Percentiles rank a stretch among this genome's conserved stretches.
Conservation (phyloP, 495 filamentous ascomycete species). For the Talaromyces nanjingensis region DNA sequence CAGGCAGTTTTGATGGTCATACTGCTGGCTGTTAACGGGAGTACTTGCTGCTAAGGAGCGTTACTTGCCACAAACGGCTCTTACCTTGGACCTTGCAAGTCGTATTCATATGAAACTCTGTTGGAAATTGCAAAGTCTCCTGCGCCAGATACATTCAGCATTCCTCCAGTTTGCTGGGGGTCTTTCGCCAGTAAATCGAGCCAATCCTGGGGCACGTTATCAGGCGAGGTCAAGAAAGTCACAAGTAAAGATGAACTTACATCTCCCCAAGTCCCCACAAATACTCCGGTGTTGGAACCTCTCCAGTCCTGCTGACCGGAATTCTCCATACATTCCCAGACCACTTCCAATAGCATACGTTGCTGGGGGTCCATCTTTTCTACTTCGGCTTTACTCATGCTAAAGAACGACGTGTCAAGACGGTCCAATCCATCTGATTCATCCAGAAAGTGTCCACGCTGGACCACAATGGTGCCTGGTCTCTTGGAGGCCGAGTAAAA, state of each 20-base stretch:
- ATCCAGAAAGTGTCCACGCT: constrained; percentile 32
- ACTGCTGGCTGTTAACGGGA: too few species aligned
- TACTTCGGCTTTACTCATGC: constrained; percentile 23
- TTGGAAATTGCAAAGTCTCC: constrained; percentile 28
- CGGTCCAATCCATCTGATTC: constrained; percentile 19
- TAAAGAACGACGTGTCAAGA: constrained; percentile 40
- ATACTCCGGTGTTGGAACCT: too few species aligned
- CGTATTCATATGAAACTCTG: constrained; percentile 21
- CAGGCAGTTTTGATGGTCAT: too few species aligned
- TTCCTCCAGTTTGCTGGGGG: constrained; percentile 7
- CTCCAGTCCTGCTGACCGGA: too few species aligned
- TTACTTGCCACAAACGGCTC: too few species aligned
- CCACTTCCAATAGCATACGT: constrained; percentile 20
- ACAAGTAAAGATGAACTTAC: too few species aligned
- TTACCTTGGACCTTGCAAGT: too few species aligned
- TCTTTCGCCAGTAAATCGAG: constrained; percentile 15
- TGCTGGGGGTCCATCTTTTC: constrained; percentile 20
- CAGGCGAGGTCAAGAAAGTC: too few species aligned
- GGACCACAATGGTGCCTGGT: too few species aligned
- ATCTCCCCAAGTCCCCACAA: too few species aligned
- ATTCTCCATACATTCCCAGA: constrained; percentile 19
- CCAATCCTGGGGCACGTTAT: constrained; percentile 21
- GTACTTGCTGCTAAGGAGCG: too few species aligned
- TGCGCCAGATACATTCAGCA: constrained; percentile 8
- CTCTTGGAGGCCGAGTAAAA: too few species aligned